phyloP scores from a whole-genome alignment of 2,329 filamentous ascomycete genomes.

The Pseudogymnoascus sp. region DNA sequence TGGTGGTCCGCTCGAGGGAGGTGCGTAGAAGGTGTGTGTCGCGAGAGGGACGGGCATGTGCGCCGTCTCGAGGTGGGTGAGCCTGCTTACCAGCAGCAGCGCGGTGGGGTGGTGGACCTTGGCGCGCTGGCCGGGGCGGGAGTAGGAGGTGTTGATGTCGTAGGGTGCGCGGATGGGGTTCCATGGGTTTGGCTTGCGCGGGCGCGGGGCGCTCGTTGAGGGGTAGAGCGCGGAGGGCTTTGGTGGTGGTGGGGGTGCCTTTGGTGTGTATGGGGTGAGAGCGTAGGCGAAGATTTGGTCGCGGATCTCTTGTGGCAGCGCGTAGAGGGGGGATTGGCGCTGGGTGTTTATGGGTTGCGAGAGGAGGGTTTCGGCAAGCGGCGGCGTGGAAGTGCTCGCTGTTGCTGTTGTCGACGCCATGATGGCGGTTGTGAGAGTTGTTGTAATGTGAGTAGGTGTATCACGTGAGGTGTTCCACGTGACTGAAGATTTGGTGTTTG shows the following conservation, averaged over 20 bases:
- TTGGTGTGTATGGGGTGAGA: neutral
- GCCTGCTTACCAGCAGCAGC: neutral
- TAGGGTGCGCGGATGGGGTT: conserved; percentile 5
- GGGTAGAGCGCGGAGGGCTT: neutral
- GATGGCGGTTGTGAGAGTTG: neutral
- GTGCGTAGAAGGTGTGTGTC: neutral
- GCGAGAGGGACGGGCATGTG: neutral
- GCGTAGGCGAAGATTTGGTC: conserved; percentile 6
- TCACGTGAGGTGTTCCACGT: neutral
- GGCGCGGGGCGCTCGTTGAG: neutral
- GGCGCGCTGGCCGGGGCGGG: neutral
- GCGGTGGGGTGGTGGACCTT: neutral
- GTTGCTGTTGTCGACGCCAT: neutral
- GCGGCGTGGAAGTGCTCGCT: neutral
- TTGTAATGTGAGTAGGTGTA: neutral
- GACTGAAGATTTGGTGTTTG: neutral
- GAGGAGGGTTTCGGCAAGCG: neutral
- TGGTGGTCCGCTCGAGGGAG: neutral
- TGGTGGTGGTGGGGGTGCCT: neutral
- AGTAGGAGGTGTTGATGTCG: neutral
- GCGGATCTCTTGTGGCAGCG: conserved; percentile 4
- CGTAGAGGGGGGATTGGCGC: neutral
- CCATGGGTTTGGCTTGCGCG: conserved; percentile 2
- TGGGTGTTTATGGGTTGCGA: neutral
- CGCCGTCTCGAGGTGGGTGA: neutral